These are phyloP conservation scores for Calocera viscosa DNA, from an alignment of 768 basidiomycete species.

Conservation along the genomic window DNA sequence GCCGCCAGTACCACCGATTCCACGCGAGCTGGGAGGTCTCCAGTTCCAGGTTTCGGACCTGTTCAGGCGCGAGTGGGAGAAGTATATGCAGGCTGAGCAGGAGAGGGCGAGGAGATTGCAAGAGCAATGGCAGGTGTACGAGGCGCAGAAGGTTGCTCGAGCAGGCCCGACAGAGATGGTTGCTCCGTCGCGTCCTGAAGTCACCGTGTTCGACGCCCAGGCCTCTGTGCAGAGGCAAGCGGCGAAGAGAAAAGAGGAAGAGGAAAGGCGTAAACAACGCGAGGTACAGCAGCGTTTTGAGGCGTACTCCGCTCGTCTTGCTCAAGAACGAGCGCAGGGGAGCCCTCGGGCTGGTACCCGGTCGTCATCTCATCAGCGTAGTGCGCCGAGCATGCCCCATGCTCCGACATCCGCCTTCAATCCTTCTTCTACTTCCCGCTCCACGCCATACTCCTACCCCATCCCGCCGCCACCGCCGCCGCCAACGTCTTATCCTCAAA, in stretches of 20 bases:
- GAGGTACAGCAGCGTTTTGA: constrained; percentile 10
- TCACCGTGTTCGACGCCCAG: not conserved
- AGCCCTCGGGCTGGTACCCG: constrained; percentile 3
- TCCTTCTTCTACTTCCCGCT: not conserved
- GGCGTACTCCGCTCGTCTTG: not conserved
- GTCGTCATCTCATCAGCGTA: not conserved
- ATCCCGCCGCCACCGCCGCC: not conserved
- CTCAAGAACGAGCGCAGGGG: constrained; percentile 4
- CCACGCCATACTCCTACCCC: not conserved
- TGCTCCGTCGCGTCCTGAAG: not conserved
- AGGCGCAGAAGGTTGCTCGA: constrained; percentile 1
- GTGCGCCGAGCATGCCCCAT: not conserved
- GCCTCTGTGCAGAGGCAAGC: not conserved
- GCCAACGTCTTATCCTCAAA: not conserved
- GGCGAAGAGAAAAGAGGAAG: not conserved
- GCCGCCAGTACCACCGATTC: not conserved
- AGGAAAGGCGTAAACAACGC: constrained; percentile 6
- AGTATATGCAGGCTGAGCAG: not conserved
- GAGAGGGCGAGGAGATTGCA: not conserved
- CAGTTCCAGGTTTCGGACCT: not conserved
- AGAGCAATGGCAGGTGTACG: not conserved
- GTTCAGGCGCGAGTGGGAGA: constrained; percentile 3
- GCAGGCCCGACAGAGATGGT: not conserved
- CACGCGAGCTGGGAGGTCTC: not conserved
- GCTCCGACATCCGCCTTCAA: not conserved